A percentile compares a stretch with the other conserved stretches of the same genome.
These are phyloP conservation scores for Hanseniaspora uvarum DNA, from an alignment of 1,139 yeast species.

Conservation along the genomic window DNA sequence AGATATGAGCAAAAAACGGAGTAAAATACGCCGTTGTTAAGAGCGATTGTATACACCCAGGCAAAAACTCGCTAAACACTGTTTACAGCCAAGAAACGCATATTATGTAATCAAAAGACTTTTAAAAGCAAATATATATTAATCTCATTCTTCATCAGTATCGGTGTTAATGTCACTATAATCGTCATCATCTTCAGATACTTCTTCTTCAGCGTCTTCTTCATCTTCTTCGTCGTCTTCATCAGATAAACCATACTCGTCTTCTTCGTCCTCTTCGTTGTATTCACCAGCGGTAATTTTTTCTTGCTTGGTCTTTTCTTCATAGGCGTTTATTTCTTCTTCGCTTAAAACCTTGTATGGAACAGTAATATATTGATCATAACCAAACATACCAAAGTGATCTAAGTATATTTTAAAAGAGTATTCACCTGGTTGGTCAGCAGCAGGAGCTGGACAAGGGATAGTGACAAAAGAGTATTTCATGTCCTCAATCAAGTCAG, in stretches of 20 bases:
- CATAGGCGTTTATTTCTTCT: conserved; percentile 28
- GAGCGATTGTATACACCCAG: no score
- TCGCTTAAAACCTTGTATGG: conserved; percentile 49
- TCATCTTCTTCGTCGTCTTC: conserved; percentile 7
- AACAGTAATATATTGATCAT: conserved; percentile 60
- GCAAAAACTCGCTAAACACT: no score
- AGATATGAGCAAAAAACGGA: no score
- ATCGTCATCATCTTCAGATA: background rate
- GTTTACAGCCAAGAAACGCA: no score
- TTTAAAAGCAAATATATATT: no score
- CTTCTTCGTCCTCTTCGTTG: conserved; percentile 30
- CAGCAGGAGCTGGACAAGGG: conserved; percentile 62
- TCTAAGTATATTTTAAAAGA: conserved; percentile 57
- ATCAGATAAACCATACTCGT: conserved; percentile 4
- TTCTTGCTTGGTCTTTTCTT: conserved; percentile 1
- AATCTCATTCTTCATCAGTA: conserved; percentile 12
- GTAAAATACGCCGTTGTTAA: no score
- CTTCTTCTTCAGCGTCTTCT: conserved; percentile 8
- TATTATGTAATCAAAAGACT: no score
- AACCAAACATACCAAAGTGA: conserved; percentile 59
- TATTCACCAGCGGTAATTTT: conserved; percentile 17
- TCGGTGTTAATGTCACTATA: conserved; percentile 15
- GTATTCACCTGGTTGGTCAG: conserved; percentile 50
- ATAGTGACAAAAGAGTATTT: conserved; percentile 6
- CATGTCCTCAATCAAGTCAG: conserved; percentile 60